Evolutionary conservation across 177 flowering plant species (phyloP), one percentile per base, ranked within the genome.

Genomic region (Vitis hybrid): DNA sequence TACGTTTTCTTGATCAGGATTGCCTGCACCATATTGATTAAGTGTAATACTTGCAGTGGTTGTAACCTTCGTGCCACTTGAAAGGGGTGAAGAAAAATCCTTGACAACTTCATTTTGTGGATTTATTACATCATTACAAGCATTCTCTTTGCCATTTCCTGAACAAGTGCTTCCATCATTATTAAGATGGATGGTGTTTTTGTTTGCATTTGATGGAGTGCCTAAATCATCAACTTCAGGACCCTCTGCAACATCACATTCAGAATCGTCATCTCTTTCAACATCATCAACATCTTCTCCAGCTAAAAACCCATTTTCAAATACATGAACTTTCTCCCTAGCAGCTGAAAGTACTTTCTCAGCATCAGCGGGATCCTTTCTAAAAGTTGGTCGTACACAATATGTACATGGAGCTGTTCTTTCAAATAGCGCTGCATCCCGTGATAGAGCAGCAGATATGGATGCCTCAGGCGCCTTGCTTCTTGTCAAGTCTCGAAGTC

Each of bases 391-490:
- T 15, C 92, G 85, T 33, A 95, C 94, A 75, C 98, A 91, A 75
- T 95, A 95, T 14, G 98, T 95, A 49, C 98, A 93, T 66, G 99
- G 99, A 74, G 99, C 99, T 67, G 88, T 88, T 77, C 99, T 87
- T 80, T 95, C 99, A 72, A 95, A 93, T 61, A 95, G 97, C 63
- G 81, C 86, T 68, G 84, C 65, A 80, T 95, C 99, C 80, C 99
- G 91, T 9, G 99, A 90, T 76, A 95, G 78, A 62, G 99, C 99
- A 76, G 92, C 99, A 59, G 98, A 90, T 72, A 95, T 93, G 50
- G 99, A 95, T 67, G 99, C 99, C 76, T 95, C 98, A 31, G 99
- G 98, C 55, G 97, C 93, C 85, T 93, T 95, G 83, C 97, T 95
- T 22, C 98, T 90, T n/a, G 93, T 88, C 51, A 95, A 89, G 78